phyloP scores from a whole-genome alignment of 2,329 filamentous ascomycete genomes.

The Harringtonia aguacate region DNA sequence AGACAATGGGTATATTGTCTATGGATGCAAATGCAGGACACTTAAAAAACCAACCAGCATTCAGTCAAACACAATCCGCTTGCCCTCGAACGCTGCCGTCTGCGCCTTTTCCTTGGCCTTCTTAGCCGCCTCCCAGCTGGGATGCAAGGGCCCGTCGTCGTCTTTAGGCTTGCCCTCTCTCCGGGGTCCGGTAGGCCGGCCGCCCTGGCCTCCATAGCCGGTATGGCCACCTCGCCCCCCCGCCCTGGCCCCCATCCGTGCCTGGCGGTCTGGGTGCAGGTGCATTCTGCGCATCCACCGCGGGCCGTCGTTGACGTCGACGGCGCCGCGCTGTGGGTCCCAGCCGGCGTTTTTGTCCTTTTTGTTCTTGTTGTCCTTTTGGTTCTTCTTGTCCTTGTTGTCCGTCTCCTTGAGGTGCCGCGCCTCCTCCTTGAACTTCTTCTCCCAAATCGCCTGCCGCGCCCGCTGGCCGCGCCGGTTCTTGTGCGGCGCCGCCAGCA shows the following conservation, averaged over 20 bases:
- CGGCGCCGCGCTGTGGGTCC: constrained; percentile 46
- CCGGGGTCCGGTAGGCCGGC: not conserved
- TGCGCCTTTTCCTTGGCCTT: constrained; percentile 47
- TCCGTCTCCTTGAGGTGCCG: constrained; percentile 43
- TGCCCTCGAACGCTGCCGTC: constrained; percentile 41
- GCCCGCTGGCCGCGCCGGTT: constrained; percentile 64
- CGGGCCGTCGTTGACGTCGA: constrained; percentile 31
- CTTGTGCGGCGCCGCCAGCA: constrained; percentile 50
- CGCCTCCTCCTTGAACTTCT: constrained; percentile 64
- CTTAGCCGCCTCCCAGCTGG: constrained; percentile 54
- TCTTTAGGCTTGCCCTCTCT: not conserved
- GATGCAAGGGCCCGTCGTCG: constrained; percentile 35
- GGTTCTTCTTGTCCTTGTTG: constrained; percentile 38
- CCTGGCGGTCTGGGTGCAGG: constrained; percentile 12
- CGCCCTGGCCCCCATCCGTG: no score
- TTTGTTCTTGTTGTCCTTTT: constrained; percentile 30
- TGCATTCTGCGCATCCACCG: constrained; percentile 29
- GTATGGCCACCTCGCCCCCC: no score
- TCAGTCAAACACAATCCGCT: constrained; percentile 47
- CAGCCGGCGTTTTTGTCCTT: constrained; percentile 28
- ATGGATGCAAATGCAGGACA: no score
- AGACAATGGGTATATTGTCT: no score
- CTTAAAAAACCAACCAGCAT: no score
- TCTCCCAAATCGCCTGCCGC: constrained; percentile 69
- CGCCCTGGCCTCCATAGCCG: no score